Evolutionary conservation across 345 rosid species (phyloP).

Genomic region (Syzygium oleosum): DNA sequence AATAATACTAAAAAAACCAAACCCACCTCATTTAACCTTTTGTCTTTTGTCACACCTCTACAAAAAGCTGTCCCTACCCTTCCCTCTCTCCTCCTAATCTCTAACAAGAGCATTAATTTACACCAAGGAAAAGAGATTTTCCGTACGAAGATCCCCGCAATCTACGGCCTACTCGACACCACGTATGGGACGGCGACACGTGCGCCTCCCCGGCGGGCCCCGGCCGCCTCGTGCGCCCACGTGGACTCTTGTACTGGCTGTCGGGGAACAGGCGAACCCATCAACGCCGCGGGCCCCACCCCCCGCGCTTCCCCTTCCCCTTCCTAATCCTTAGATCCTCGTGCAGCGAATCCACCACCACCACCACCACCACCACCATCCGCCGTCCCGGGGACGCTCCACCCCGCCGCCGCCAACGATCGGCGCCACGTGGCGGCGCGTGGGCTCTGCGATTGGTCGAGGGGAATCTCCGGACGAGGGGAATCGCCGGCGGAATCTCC

Average conservation of each 20-base stretch:
- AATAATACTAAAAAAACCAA: not conserved
- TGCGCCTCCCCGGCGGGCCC: constrained; percentile 5
- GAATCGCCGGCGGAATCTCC: too few species aligned
- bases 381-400: not conserved
- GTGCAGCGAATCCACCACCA: not conserved
- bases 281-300: not conserved
- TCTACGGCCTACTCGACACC: constrained; percentile 2
- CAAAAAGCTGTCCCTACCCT: not conserved
- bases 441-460: not conserved
- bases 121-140: not conserved
- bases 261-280: constrained; percentile 12
- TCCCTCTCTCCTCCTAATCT: not conserved
- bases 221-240: constrained; percentile 11
- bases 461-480: too few species aligned
- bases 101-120: not conserved
- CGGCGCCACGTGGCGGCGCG: not conserved
- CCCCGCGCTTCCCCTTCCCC: not conserved
- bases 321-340: constrained; percentile 1
- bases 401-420: not conserved
- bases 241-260: constrained; percentile 22
- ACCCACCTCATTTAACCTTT: not conserved
- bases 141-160: constrained; percentile 30
- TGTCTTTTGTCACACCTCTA: constrained; percentile 2
- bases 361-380: not conserved
- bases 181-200: constrained; percentile 10